Evolutionary conservation across 2,329 filamentous ascomycete genomes (phyloP).

Genomic region (Aspergillus versicolor): DNA sequence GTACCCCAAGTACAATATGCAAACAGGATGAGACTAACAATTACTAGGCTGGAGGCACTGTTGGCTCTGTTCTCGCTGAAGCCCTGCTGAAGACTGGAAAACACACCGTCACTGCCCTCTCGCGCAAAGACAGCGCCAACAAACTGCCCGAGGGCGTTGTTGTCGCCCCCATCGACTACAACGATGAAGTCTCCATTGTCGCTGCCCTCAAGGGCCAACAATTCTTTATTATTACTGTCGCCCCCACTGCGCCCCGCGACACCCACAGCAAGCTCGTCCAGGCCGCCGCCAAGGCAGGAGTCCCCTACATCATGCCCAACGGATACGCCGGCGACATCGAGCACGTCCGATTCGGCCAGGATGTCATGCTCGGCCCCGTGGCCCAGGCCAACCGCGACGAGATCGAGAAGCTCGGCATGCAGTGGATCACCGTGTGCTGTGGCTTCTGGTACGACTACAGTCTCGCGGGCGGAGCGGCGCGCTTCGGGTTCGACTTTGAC

Average conservation of each 20-base stretch:
- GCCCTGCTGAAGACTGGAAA: constrained; percentile 49
- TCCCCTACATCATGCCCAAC: constrained; percentile 59
- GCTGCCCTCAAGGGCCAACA: constrained; percentile 55
- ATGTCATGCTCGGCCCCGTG: constrained; percentile 34
- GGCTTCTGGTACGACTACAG: constrained; percentile 58
- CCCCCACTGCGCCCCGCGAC: constrained; percentile 43
- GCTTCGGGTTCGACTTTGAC: constrained; percentile 53
- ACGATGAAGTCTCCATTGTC: constrained; percentile 47
- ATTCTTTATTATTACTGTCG: constrained; percentile 58
- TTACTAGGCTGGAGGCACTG: constrained; percentile 34
- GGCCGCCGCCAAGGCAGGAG: constrained; percentile 56
- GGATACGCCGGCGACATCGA: constrained; percentile 34
- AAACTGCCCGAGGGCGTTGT: constrained; percentile 48
- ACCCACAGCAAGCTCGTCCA: constrained; percentile 52
- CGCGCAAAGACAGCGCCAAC: constrained; percentile 44
- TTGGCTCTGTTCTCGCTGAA: constrained; percentile 29
- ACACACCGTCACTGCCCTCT: constrained; percentile 54
- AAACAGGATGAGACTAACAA: constrained; percentile 13
- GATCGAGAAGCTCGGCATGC: constrained; percentile 42
- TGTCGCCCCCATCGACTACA: constrained; percentile 50
- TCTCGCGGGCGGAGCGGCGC: constrained; percentile 35
- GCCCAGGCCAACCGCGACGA: constrained; percentile 30
- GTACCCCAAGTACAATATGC: constrained; percentile 22
- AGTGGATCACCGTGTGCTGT: constrained; percentile 47
- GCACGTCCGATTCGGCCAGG: constrained; percentile 35